Conservation (phyloP, 2,329 filamentous ascomycete species). For the Trichoderma atroviride region DNA sequence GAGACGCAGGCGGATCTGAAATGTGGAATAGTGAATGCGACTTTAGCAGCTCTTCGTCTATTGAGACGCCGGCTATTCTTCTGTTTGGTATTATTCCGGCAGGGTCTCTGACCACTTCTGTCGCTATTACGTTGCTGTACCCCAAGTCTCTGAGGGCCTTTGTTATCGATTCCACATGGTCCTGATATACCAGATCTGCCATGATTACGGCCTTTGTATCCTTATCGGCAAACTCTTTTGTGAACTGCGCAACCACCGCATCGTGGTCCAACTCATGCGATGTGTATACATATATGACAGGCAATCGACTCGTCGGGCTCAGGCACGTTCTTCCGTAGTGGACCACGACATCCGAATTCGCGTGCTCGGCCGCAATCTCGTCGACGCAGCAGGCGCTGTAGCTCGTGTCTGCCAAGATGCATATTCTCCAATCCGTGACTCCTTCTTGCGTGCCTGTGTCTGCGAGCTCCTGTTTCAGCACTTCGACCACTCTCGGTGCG, state of each 20-base stretch:
- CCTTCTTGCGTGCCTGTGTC: conserved; percentile 20
- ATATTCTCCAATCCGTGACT: conserved; percentile 54
- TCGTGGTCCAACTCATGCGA: conserved; percentile 67
- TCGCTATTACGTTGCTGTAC: conserved; percentile 71
- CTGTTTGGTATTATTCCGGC: conserved; percentile 83
- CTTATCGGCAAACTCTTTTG: conserved; percentile 66
- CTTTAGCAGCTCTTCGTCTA: conserved; percentile 52
- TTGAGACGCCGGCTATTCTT: conserved; percentile 56
- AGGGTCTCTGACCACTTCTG: conserved; percentile 76
- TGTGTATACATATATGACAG: conserved; percentile 91
- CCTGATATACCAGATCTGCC: conserved; percentile 85
- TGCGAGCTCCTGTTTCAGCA: conserved; percentile 41
- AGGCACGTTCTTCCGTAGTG: conserved; percentile 94
- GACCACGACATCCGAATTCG: conserved; percentile 85
- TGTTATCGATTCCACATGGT: conserved; percentile 67
- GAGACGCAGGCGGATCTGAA: conserved; percentile 74
- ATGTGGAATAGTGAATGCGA: conserved; percentile 83
- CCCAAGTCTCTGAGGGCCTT: conserved; percentile 59
- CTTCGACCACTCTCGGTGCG: conserved; percentile 75
- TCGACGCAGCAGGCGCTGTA: conserved; percentile 98
- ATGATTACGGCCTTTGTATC: conserved; percentile 72
- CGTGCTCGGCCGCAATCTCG: conserved; percentile 93
- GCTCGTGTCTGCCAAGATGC: conserved; percentile 91
- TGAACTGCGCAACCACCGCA: conserved; percentile 61
- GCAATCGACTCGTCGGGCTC: conserved; percentile 82